These are phyloP conservation scores for Amanita pseudoporphyria DNA, from an alignment of 768 basidiomycete species.

Conservation along the genomic window DNA sequence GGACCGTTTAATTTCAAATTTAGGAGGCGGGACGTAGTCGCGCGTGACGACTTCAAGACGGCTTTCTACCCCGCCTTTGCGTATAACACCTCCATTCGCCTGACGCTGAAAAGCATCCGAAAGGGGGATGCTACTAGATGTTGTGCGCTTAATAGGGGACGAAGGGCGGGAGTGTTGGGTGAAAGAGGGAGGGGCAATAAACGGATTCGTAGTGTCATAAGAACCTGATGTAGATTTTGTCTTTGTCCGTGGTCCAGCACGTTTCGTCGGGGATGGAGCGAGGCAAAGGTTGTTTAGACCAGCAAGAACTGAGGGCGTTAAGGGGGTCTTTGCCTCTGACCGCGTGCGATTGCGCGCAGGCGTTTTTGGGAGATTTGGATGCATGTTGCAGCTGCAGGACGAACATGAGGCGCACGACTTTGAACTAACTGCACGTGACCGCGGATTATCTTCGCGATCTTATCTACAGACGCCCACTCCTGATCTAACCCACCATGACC, in stretches of 20 bases:
- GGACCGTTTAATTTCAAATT: constrained; percentile 58
- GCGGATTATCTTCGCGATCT: too few relatives aligned
- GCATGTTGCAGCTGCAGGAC: constrained; percentile 1
- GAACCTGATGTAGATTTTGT: constrained; percentile 21
- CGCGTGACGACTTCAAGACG: constrained; percentile 67
- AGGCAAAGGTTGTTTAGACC: constrained; percentile 33
- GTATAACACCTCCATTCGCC: constrained; percentile 57
- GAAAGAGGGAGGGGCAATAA: constrained; percentile 31
- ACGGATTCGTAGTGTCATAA: constrained; percentile 54
- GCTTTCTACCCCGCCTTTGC: constrained; percentile 71
- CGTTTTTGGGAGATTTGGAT: constrained; percentile 28
- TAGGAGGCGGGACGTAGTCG: constrained; percentile 65
- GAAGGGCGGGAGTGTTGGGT: constrained; percentile 33
- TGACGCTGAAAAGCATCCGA: constrained; percentile 51
- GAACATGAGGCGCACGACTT: neutral
- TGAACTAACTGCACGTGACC: constrained; percentile 6
- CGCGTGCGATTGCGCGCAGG: constrained; percentile 37
- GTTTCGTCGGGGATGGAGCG: constrained; percentile 22
- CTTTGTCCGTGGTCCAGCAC: constrained; percentile 16
- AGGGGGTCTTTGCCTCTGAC: constrained; percentile 40
- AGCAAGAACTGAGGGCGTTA: constrained; percentile 36
- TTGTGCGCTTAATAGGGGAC: constrained; percentile 59
- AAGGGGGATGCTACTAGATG: constrained; percentile 34
- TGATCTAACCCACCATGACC: neutral
- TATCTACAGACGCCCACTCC: too few relatives aligned